A percentile compares a stretch with the other conserved stretches of the same genome.
These are phyloP conservation scores for Arthrobotrys sinensis DNA, from an alignment of 2,329 filamentous ascomycete species.

Conservation along the genomic window DNA sequence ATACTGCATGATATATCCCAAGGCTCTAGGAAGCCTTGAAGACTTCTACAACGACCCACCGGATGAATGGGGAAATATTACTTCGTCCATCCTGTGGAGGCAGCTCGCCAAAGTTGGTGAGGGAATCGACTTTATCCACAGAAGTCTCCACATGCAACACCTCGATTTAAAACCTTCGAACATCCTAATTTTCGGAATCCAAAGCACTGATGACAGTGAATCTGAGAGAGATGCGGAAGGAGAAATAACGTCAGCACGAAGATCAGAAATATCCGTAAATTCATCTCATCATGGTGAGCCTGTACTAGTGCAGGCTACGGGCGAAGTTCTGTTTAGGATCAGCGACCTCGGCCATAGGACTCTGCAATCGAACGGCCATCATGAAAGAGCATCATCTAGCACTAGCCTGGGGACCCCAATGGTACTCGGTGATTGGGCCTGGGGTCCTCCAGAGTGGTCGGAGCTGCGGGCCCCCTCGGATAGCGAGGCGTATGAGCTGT, in stretches of 20 bases:
- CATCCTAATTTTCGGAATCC: conserved; percentile 19
- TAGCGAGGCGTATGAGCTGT: not conserved
- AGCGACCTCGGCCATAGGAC: conserved; percentile 17
- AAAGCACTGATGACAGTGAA: not conserved
- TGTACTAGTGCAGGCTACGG: not conserved
- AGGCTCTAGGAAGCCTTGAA: conserved; percentile 22
- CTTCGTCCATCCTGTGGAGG: not conserved
- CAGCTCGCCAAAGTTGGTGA: conserved; percentile 9
- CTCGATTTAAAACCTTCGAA: conserved; percentile 25
- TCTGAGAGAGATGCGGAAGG: not conserved
- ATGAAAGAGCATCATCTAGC: not conserved
- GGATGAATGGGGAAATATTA: not conserved
- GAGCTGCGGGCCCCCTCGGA: not conserved
- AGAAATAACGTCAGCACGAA: not conserved
- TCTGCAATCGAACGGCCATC: not conserved
- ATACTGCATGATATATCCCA: conserved; percentile 26
- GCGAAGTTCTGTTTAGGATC: conserved; percentile 12
- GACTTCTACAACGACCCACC: not conserved
- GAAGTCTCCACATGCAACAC: conserved; percentile 1
- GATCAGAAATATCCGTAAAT: not conserved
- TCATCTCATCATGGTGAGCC: not conserved
- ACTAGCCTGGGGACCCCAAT: not conserved
- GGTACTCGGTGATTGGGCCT: not conserved
- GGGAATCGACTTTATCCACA: conserved; percentile 26
- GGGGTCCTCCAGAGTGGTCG: conserved; percentile 9